A percentile compares a stretch with the other conserved stretches of the same genome.
Conservation (phyloP, 495 filamentous ascomycete genomes). For the Tuber magnatum region DNA sequence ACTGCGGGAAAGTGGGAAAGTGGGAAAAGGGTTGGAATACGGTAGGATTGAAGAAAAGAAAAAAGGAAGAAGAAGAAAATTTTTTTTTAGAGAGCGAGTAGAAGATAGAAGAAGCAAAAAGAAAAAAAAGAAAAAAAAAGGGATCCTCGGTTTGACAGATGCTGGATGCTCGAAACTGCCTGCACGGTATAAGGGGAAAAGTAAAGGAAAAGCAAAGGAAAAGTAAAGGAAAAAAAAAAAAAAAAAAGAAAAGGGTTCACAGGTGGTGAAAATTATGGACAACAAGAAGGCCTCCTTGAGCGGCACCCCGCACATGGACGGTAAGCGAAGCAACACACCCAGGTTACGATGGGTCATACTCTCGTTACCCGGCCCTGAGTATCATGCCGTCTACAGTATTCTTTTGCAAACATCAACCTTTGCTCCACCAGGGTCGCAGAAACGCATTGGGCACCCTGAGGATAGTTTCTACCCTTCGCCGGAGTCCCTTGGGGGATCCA, state of each 20-base stretch:
- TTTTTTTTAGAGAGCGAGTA: too few species aligned
- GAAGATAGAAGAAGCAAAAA: not conserved
- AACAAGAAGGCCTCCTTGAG: not conserved
- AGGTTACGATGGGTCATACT: not conserved
- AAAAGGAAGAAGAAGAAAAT: not conserved
- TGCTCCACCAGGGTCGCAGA: not conserved
- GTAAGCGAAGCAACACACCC: not conserved
- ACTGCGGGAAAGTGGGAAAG: not conserved
- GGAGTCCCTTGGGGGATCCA: not conserved
- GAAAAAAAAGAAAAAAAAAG: not conserved
- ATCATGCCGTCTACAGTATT: not conserved
- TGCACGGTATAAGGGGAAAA: not conserved
- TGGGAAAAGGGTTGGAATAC: slow-evolving; percentile 3
- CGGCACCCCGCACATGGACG: not conserved
- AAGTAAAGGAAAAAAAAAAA: not conserved
- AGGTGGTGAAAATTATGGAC: not conserved
- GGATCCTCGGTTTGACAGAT: slow-evolving; percentile 5
- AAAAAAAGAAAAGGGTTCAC: too few species aligned
- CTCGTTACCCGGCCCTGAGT: not conserved
- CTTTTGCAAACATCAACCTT: not conserved
- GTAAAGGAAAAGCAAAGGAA: not conserved
- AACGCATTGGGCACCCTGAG: not conserved
- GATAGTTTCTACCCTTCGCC: not conserved
- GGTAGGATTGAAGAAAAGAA: not conserved
- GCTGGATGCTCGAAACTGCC: not conserved